Evolutionary conservation across 768 basidiomycete species (phyloP).

Genomic region (Mycena pura): DNA sequence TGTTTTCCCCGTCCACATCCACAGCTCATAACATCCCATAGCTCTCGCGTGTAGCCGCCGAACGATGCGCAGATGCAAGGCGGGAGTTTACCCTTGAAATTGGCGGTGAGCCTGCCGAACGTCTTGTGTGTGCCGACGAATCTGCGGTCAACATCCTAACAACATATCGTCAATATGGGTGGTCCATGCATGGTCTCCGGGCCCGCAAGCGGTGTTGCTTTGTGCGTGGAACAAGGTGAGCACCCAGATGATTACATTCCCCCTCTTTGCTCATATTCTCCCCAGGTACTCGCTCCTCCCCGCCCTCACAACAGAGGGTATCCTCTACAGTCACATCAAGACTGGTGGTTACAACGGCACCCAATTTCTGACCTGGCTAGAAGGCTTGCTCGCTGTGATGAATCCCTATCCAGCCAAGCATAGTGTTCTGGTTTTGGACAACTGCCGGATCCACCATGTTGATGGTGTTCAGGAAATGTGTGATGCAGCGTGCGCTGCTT

Average conservation of each 20-base stretch:
- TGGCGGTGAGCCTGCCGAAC: constrained; percentile 7
- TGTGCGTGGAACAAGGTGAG: constrained; percentile 7
- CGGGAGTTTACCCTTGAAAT: constrained; percentile 1
- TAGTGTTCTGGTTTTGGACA: constrained; percentile 37
- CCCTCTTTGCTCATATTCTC: not conserved
- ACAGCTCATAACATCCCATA: not conserved
- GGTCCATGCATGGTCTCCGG: not conserved
- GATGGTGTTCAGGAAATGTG: constrained; percentile 12
- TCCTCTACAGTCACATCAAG: constrained; percentile 22
- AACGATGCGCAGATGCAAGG: not conserved
- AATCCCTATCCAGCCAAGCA: constrained; percentile 30
- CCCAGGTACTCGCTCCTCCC: constrained; percentile 28
- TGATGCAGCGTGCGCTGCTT: not conserved
- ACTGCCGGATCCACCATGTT: constrained; percentile 35
- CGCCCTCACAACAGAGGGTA: constrained; percentile 18
- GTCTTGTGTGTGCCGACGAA: constrained; percentile 17
- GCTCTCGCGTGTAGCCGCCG: not conserved
- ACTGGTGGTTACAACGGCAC: constrained; percentile 23
- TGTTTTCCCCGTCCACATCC: not conserved
- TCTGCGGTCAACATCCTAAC: constrained; percentile 11
- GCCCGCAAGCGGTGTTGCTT: not conserved
- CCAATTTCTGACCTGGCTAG: constrained; percentile 15
- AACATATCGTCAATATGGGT: constrained; percentile 10
- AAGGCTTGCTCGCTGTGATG: constrained; percentile 24
- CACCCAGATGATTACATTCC: too few species aligned